Conservation (phyloP, 148 eudicot species). For the Rhododendron ferrugineum region DNA sequence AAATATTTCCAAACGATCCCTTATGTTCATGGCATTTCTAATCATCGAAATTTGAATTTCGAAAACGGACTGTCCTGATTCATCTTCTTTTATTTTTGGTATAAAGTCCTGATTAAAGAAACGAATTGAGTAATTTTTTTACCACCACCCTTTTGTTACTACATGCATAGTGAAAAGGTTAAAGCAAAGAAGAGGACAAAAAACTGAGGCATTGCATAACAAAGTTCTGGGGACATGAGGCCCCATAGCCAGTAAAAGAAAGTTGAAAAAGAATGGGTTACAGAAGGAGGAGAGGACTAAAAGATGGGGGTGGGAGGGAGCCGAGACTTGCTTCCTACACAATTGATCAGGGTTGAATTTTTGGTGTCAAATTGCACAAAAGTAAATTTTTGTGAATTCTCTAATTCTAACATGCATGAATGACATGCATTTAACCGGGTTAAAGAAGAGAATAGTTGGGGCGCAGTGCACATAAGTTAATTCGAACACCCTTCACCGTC, state of each 20-base stretch:
- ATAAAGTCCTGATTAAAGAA: background rate
- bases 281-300: background rate
- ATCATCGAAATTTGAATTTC: background rate
- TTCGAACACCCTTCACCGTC: background rate
- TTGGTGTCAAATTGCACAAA: rapidly evolving
- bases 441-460: background rate
- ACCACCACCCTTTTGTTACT: background rate
- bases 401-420: rapidly evolving
- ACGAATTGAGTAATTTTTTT: background rate
- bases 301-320: too few species aligned
- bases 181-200: conserved; percentile 11
- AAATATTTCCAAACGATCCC: background rate
- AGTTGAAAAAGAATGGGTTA: background rate
- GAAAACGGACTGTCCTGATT: background rate
- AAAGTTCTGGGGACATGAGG: background rate
- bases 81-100: background rate
- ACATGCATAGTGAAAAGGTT: background rate
- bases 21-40: background rate
- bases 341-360: background rate
- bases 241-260: conserved; percentile 2
- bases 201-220: background rate
- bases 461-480: background rate
- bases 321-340: background rate
- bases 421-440: background rate
- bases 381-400: background rate